A percentile compares a stretch with the other conserved stretches of the same genome.
Conservation (phyloP, 148 eudicot species). For the Persicaria maculosa region DNA sequence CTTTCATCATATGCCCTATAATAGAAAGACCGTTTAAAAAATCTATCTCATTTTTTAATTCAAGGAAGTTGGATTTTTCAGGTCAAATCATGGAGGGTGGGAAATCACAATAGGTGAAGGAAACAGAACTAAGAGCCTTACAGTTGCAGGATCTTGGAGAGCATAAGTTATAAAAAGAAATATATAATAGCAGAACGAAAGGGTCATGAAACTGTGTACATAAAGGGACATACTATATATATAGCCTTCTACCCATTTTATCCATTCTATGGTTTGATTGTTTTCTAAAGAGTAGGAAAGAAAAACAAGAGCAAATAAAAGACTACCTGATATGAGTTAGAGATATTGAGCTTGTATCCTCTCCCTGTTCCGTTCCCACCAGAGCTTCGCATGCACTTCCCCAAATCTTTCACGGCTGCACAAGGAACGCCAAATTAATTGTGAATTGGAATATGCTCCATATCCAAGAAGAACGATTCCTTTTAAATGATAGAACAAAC, state of each 20-base stretch:
- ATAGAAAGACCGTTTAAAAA: no score
- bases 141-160: no score
- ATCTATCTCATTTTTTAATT: no score
- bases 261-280: neutral
- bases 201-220: neutral
- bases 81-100: no score
- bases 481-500: no score
- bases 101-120: no score
- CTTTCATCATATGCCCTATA: no score
- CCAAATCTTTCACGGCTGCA: conserved; percentile 74
- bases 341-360: conserved; percentile 76
- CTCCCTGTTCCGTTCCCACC: conserved; percentile 80
- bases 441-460: conserved; percentile 1
- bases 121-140: no score
- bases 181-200: no score
- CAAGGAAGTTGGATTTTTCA: no score
- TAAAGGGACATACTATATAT: neutral
- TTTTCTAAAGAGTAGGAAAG: neutral
- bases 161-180: no score
- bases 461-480: neutral
- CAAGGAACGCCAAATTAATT: neutral
- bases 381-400: conserved; percentile 51
- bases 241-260: neutral
- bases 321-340: conserved; percentile 11
- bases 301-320: neutral